These are phyloP conservation scores for Lipomyces starkeyi DNA, from an alignment of 805 yeast genomes.

Conservation along the genomic window DNA sequence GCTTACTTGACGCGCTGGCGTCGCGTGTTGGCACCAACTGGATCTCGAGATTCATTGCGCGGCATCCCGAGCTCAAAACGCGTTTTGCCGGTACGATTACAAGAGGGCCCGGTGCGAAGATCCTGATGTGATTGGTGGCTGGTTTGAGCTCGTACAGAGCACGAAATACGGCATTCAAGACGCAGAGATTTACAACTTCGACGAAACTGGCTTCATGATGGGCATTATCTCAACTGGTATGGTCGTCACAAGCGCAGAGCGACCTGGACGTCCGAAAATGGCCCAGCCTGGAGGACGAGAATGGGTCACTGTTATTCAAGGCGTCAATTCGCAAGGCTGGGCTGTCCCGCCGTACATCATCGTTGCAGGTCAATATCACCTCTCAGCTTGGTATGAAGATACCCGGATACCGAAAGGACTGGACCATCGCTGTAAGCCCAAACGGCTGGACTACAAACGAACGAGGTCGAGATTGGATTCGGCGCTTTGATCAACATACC, in stretches of 20 bases:
- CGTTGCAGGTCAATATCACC: constrained; percentile 13
- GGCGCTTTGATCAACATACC: constrained; percentile 16
- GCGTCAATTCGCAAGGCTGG: constrained; percentile 22
- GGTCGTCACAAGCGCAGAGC: constrained; percentile 12
- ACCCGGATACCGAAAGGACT: constrained; percentile 6
- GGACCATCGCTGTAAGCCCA: constrained; percentile 9
- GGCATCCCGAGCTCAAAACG: constrained; percentile 8
- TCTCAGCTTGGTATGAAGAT: constrained; percentile 13
- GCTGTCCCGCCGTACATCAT: constrained; percentile 21
- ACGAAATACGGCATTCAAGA: constrained; percentile 9
- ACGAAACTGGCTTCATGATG: constrained; percentile 3
- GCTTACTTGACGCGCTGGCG: constrained; percentile 6
- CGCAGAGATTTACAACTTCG: constrained; percentile 8
- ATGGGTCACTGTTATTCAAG: constrained; percentile 1
- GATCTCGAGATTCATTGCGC: neutral
- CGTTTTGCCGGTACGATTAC: constrained; percentile 7
- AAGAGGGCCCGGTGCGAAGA: constrained; percentile 6
- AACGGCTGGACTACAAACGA: constrained; percentile 20
- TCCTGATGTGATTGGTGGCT: neutral
- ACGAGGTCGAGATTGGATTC: constrained; percentile 10
- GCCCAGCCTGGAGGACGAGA: neutral
- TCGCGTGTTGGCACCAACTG: constrained; percentile 3
- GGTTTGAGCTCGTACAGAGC: constrained; percentile 8
- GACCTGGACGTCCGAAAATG: neutral
- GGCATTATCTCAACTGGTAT: constrained; percentile 4